Conservation (phyloP, 441 rosid species). For the Flueggea neowawraea region DNA sequence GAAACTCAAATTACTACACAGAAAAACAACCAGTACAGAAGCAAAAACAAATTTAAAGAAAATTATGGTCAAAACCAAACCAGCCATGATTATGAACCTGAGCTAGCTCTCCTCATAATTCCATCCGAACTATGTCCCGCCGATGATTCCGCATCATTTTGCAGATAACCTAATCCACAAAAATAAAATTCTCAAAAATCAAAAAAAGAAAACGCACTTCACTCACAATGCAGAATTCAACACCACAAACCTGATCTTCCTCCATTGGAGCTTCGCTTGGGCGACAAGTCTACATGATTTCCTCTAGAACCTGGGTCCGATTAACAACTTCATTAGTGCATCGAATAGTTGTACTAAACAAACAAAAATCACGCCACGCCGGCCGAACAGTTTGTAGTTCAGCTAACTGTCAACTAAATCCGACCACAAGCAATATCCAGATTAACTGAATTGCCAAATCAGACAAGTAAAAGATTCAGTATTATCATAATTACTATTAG, state of each 20-base stretch:
- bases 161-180: constrained; percentile 33
- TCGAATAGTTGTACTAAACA: neutral
- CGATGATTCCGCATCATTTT: constrained; percentile 35
- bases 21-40: neutral
- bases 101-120: constrained; percentile 53
- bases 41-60: neutral
- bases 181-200: neutral
- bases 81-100: constrained; percentile 29
- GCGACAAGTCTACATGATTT: constrained; percentile 20
- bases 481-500: too few relatives aligned
- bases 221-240: too few relatives aligned
- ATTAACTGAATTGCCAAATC: neutral
- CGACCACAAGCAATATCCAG: neutral
- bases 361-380: too few relatives aligned
- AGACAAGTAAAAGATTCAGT: too few relatives aligned
- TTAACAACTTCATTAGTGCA: constrained; percentile 7
- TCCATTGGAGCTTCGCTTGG: constrained; percentile 23
- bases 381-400: too few relatives aligned
- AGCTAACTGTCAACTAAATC: too few relatives aligned
- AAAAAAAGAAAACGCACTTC: neutral
- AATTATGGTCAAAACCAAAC: neutral
- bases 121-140: constrained; percentile 47
- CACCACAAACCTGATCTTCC: constrained; percentile 30
- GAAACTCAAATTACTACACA: too few relatives aligned
- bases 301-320: constrained; percentile 26